Conservation (phyloP, 352 stramenopile species). For the Pythium aristosporum region DNA sequence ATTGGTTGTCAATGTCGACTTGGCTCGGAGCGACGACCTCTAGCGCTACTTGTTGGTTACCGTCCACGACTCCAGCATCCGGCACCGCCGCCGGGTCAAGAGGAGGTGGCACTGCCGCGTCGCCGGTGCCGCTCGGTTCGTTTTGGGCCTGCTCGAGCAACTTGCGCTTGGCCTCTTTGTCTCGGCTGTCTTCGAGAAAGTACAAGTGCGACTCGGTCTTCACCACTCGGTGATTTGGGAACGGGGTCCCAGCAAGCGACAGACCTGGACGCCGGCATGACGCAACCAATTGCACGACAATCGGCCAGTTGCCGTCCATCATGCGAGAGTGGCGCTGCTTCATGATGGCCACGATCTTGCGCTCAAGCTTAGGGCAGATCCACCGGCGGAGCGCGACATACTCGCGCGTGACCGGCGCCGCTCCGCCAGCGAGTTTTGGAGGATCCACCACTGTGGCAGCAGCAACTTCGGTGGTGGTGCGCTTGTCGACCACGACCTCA, state of each 20-base stretch:
- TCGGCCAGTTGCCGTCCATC: slow-evolving; percentile 38
- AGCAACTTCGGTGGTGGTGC: background rate
- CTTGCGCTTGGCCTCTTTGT: slow-evolving; percentile 7
- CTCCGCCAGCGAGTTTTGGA: slow-evolving; percentile 9
- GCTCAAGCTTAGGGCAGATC: slow-evolving; percentile 45
- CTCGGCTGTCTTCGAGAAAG: slow-evolving; percentile 39
- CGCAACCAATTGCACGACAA: slow-evolving; percentile 25
- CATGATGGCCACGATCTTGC: slow-evolving; percentile 44
- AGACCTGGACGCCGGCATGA: slow-evolving; percentile 25
- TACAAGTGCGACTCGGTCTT: slow-evolving; percentile 35
- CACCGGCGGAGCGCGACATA: slow-evolving; percentile 46
- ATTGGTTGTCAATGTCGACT: slow-evolving; percentile 12
- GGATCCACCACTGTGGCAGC: background rate
- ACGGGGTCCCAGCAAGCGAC: slow-evolving; percentile 37
- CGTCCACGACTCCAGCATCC: background rate
- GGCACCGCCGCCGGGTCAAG: too few species aligned
- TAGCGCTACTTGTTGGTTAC: background rate
- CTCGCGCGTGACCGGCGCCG: slow-evolving; percentile 35
- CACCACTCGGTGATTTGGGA: slow-evolving; percentile 31
- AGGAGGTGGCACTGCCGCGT: background rate
- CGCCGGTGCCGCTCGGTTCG: background rate
- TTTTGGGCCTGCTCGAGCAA: background rate
- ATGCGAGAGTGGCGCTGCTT: slow-evolving; percentile 45
- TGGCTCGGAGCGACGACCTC: background rate
- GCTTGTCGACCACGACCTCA: slow-evolving; percentile 11